Percentiles rank a stretch among this genome's conserved stretches.
These are phyloP conservation scores for Metschnikowia vanudenii DNA, from an alignment of 805 yeast species.

Conservation along the genomic window DNA sequence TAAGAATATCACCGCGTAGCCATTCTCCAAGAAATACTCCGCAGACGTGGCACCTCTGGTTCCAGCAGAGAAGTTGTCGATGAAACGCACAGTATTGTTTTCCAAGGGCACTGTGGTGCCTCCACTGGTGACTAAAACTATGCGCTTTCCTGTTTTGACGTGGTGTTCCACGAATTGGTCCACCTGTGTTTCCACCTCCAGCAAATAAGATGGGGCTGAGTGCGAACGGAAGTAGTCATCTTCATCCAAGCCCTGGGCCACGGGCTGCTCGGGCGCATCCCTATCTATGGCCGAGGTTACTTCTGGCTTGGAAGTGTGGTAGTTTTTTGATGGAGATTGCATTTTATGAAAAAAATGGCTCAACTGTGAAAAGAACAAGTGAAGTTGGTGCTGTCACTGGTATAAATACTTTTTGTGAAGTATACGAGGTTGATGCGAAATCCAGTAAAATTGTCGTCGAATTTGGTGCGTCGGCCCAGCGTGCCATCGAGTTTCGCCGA, in stretches of 20 bases:
- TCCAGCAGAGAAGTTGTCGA: slow-evolving; percentile 96
- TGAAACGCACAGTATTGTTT: slow-evolving; percentile 93
- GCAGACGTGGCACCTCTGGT: slow-evolving; percentile 97
- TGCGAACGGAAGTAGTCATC: slow-evolving; percentile 72
- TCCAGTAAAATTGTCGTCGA: too few species aligned
- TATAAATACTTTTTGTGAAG: too few species aligned
- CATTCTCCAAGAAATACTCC: slow-evolving; percentile 80
- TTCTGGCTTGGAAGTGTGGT: slow-evolving; percentile 66
- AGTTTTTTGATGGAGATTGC: slow-evolving; percentile 13
- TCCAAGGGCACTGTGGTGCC: slow-evolving; percentile 98
- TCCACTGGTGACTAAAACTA: slow-evolving; percentile 89
- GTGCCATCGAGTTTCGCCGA: too few species aligned
- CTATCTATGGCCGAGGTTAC: slow-evolving; percentile 77
- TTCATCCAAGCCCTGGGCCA: slow-evolving; percentile 71
- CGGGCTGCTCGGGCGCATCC: slow-evolving; percentile 69
- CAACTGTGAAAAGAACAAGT: too few species aligned
- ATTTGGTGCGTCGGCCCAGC: too few species aligned
- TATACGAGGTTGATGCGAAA: too few species aligned
- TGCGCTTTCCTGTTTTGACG: slow-evolving; percentile 40
- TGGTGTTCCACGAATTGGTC: slow-evolving; percentile 62
- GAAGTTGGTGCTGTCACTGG: neutral
- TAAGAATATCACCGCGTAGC: slow-evolving; percentile 88
- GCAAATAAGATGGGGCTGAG: slow-evolving; percentile 70
- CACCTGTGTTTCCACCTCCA: slow-evolving; percentile 57
- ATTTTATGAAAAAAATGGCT: neutral